Percentiles rank a stretch among this genome's conserved stretches.
Evolutionary conservation across 148 eudicot species (phyloP).

Genomic region (Polygonum maritimum): DNA sequence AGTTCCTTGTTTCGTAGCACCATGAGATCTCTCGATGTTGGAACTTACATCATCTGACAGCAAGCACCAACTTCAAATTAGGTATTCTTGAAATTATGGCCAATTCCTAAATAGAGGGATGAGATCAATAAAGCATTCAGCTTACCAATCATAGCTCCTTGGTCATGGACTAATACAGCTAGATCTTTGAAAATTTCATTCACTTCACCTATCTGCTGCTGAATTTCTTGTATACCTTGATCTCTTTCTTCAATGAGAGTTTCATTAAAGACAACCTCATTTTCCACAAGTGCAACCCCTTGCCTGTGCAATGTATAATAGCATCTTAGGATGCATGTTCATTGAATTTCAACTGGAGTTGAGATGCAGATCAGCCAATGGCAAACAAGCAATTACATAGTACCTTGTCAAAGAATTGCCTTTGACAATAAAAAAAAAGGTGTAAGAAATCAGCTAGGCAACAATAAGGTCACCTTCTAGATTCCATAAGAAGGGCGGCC

Average conservation of each 20-base stretch:
- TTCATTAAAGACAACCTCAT: slow-evolving; percentile 42
- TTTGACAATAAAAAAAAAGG: neutral
- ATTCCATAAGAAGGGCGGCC: slow-evolving; percentile 13
- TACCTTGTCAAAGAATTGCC: neutral
- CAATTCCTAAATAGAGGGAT: neutral
- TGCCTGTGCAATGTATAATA: slow-evolving; percentile 31
- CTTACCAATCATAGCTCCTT: slow-evolving; percentile 49
- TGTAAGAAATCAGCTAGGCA: neutral
- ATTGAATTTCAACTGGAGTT: neutral
- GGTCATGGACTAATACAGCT: slow-evolving; percentile 45
- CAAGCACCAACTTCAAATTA: neutral
- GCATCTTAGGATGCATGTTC: neutral
- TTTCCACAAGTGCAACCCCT: slow-evolving; percentile 31
- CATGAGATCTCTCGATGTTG: slow-evolving; percentile 35
- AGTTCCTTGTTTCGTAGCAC: slow-evolving; percentile 34
- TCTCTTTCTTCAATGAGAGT: slow-evolving; percentile 64
- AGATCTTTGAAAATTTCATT: slow-evolving; percentile 58
- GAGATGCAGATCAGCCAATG: neutral
- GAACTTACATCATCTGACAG: slow-evolving; percentile 49
- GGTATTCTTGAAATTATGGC: neutral
- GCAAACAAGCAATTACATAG: neutral
- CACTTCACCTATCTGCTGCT: slow-evolving; percentile 54
- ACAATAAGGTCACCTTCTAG: slow-evolving; percentile 16
- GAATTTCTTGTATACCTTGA: slow-evolving; percentile 57
- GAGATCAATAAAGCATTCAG: neutral